These are phyloP conservation scores for Trypanosoma rangeli DNA, from an alignment of 208 protist species.

Conservation along the genomic window DNA sequence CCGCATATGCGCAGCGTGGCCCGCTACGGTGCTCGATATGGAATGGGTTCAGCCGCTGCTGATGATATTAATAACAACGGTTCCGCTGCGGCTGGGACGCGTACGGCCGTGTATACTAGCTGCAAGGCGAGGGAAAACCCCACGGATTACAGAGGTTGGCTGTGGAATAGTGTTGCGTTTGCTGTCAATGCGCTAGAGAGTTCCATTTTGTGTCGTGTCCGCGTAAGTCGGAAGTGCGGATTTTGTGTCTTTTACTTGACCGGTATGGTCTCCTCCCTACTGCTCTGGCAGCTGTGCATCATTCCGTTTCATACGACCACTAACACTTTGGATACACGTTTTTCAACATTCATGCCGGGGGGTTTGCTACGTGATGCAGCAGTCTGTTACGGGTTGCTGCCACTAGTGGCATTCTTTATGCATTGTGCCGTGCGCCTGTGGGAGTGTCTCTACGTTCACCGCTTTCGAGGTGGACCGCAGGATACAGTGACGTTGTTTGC, in stretches of 20 bases:
- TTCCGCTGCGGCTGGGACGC: neutral
- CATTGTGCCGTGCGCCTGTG: slow-evolving; percentile 65
- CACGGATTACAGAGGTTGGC: neutral
- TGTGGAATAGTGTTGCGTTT: neutral
- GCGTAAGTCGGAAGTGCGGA: slow-evolving; percentile 34
- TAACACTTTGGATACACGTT: too few relatives aligned
- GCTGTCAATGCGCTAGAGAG: slow-evolving; percentile 10
- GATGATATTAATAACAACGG: neutral
- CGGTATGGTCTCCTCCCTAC: slow-evolving; percentile 28
- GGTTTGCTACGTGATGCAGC: neutral
- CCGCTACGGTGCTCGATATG: slow-evolving; percentile 46
- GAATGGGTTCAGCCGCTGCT: neutral
- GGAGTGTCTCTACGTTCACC: slow-evolving; percentile 64
- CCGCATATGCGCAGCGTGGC: slow-evolving; percentile 37
- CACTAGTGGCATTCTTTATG: slow-evolving; percentile 50
- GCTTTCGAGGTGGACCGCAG: slow-evolving; percentile 29
- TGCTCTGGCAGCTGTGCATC: slow-evolving; percentile 7
- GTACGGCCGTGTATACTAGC: too few relatives aligned
- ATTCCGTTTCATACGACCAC: neutral
- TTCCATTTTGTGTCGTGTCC: slow-evolving; percentile 27
- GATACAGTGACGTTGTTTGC: slow-evolving; percentile 78
- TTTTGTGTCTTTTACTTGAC: slow-evolving; percentile 62
- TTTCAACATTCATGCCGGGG: too few relatives aligned
- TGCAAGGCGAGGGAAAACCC: neutral
- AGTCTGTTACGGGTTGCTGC: slow-evolving; percentile 15